Percentiles rank a stretch among this genome's conserved stretches.
phyloP scores from a whole-genome alignment of 441 rosid species.

The Isatis lusitanica region DNA sequence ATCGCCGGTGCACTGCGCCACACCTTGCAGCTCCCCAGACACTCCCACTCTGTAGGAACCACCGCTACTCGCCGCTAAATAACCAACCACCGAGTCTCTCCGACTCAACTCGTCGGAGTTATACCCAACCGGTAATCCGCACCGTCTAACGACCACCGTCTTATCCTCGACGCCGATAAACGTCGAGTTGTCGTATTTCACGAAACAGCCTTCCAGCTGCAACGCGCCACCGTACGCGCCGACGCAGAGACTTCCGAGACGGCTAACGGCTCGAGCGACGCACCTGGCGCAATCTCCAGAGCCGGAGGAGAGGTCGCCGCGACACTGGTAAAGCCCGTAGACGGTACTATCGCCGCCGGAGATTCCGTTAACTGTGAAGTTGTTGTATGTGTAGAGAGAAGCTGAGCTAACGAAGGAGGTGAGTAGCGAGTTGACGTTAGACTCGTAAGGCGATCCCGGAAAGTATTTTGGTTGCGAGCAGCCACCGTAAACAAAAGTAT shows the following conservation, averaged over 20 bases:
- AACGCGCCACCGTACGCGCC: constrained; percentile 64
- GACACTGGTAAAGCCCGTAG: constrained; percentile 65
- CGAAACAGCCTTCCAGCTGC: constrained; percentile 78
- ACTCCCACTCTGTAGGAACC: constrained; percentile 49
- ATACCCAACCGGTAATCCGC: constrained; percentile 48
- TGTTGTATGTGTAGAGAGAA: constrained; percentile 48
- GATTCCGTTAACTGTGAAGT: constrained; percentile 47
- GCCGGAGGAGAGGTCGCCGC: constrained; percentile 53
- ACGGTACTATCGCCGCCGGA: constrained; percentile 36
- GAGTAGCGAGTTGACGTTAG: constrained; percentile 54
- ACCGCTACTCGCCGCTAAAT: constrained; percentile 40
- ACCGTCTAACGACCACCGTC: constrained; percentile 51
- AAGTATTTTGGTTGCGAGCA: constrained; percentile 55
- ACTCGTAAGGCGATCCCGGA: constrained; percentile 54
- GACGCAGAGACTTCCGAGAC: constrained; percentile 58
- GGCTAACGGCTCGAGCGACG: constrained; percentile 50
- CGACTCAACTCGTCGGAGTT: constrained; percentile 42
- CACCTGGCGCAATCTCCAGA: constrained; percentile 53
- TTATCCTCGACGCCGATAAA: constrained; percentile 73
- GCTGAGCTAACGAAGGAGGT: constrained; percentile 63
- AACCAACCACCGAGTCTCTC: constrained; percentile 53
- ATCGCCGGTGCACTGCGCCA: constrained; percentile 66
- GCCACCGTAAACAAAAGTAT: constrained; percentile 65
- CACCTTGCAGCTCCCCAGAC: constrained; percentile 45
- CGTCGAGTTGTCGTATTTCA: constrained; percentile 56